phyloP scores from a whole-genome alignment of 2,329 filamentous ascomycete genomes.

The Paracorniculantispora psalliotae region DNA sequence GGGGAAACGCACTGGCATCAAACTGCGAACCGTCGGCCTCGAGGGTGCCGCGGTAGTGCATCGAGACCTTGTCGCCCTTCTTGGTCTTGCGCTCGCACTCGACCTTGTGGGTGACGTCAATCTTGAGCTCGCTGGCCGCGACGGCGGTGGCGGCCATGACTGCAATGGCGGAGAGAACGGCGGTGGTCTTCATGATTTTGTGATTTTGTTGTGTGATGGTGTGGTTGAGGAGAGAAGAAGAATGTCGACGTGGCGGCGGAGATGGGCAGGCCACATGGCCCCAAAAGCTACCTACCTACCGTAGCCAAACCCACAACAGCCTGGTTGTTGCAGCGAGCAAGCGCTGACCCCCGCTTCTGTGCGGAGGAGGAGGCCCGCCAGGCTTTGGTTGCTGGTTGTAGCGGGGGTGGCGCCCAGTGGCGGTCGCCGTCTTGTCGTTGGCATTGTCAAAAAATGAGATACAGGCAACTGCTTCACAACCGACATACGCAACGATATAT shows the following conservation, averaged over 20 bases:
- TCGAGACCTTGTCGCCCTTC: constrained; percentile 72
- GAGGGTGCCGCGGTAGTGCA: constrained; percentile 86
- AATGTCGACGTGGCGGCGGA: not conserved
- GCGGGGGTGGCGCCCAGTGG: no score
- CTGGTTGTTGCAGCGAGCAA: not conserved
- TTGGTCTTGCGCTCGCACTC: constrained; percentile 75
- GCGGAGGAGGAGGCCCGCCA: not conserved
- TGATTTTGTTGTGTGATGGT: not conserved
- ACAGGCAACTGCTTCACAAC: no score
- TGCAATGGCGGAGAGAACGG: constrained; percentile 47
- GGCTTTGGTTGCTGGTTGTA: no score
- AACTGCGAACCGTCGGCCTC: constrained; percentile 70
- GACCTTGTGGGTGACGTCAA: constrained; percentile 69
- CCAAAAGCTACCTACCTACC: not conserved
- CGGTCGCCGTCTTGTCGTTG: no score
- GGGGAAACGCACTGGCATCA: constrained; percentile 58
- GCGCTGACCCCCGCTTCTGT: not conserved
- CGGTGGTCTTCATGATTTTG: constrained; percentile 41
- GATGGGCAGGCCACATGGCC: not conserved
- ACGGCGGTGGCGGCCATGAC: constrained; percentile 47
- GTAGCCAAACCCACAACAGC: not conserved
- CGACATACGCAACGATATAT: no score
- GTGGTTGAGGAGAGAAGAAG: constrained; percentile 15
- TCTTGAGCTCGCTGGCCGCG: constrained; percentile 61
- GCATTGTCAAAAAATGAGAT: no score